Conservation (phyloP, 2,329 filamentous ascomycete genomes). For the Ampelomyces quisqualis region DNA sequence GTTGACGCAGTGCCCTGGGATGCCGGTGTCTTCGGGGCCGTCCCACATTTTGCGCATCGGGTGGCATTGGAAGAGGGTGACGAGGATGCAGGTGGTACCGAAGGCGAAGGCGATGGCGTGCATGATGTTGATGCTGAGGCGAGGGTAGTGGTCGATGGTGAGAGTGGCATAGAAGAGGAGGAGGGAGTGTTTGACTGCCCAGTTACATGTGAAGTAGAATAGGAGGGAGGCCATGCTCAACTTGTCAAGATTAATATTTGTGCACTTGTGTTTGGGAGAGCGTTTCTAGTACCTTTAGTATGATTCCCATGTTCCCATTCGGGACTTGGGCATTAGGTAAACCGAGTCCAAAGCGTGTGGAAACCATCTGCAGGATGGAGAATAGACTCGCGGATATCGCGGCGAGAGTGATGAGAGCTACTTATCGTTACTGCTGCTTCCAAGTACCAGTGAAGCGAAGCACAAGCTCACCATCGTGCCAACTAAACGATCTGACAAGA, state of each 20-base stretch:
- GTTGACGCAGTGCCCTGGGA: conserved; percentile 38
- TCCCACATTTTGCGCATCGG: conserved; percentile 40
- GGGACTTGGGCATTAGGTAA: conserved; percentile 13
- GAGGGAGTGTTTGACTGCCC: conserved; percentile 45
- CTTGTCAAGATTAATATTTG: conserved; percentile 1
- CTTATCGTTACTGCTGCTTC: conserved; percentile 11
- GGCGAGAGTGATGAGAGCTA: conserved; percentile 27
- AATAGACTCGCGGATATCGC: conserved; percentile 27
- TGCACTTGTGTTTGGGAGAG: neutral
- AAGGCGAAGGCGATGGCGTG: conserved; percentile 40
- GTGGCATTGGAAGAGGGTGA: conserved; percentile 41
- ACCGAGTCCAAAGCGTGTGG: conserved; percentile 27
- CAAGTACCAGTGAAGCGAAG: neutral
- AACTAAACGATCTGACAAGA: conserved; percentile 24
- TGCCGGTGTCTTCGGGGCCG: conserved; percentile 8
- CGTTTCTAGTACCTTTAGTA: conserved; percentile 16
- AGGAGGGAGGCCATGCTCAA: conserved; percentile 27
- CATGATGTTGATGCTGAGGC: conserved; percentile 36
- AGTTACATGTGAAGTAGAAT: conserved; percentile 46
- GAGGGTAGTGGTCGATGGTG: conserved; percentile 26
- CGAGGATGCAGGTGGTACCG: conserved; percentile 36
- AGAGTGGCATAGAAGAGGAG: conserved; percentile 45
- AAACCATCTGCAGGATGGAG: conserved; percentile 26
- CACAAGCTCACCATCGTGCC: conserved; percentile 29
- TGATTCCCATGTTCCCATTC: conserved; percentile 7